phyloP scores from a whole-genome alignment of 2,329 filamentous ascomycete species.

The Incumbomyces delicatus region DNA sequence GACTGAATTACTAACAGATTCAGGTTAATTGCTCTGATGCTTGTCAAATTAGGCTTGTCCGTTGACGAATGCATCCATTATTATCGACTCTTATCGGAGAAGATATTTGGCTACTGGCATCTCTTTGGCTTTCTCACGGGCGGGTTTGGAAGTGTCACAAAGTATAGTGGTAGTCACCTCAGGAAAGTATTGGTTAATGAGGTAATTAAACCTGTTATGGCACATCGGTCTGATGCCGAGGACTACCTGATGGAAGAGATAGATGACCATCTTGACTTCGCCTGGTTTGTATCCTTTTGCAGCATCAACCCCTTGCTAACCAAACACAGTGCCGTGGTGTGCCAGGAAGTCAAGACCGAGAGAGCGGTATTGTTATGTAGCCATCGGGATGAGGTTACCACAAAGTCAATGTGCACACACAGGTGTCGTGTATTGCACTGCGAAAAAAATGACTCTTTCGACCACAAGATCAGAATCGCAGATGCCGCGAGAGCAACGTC shows the following conservation, averaged over 20 bases:
- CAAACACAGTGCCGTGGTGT: not conserved
- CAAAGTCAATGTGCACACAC: not conserved
- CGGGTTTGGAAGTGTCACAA: not conserved
- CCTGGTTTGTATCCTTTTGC: not conserved
- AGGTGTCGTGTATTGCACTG: no score
- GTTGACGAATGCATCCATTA: slow-evolving; percentile 26
- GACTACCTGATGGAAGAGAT: not conserved
- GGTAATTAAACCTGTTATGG: not conserved
- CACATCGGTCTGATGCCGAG: not conserved
- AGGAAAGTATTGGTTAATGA: not conserved
- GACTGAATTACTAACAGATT: not conserved
- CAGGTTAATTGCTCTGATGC: slow-evolving; percentile 29
- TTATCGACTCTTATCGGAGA: slow-evolving; percentile 23
- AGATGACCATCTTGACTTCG: not conserved
- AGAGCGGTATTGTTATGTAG: not conserved
- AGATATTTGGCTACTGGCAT: slow-evolving; percentile 21
- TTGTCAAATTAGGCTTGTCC: slow-evolving; percentile 28
- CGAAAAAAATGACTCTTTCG: not conserved
- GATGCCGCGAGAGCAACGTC: slow-evolving; percentile 24
- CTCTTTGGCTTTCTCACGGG: slow-evolving; percentile 9
- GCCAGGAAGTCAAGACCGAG: not conserved
- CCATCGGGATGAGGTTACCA: not conserved
- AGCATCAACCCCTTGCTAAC: no score
- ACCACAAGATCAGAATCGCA: slow-evolving; percentile 18
- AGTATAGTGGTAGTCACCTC: not conserved